A percentile compares a stretch with the other conserved stretches of the same genome.
Evolutionary conservation across 1,284 basidiomycete species (phyloP).

Genomic region (Leccinum laetum): DNA sequence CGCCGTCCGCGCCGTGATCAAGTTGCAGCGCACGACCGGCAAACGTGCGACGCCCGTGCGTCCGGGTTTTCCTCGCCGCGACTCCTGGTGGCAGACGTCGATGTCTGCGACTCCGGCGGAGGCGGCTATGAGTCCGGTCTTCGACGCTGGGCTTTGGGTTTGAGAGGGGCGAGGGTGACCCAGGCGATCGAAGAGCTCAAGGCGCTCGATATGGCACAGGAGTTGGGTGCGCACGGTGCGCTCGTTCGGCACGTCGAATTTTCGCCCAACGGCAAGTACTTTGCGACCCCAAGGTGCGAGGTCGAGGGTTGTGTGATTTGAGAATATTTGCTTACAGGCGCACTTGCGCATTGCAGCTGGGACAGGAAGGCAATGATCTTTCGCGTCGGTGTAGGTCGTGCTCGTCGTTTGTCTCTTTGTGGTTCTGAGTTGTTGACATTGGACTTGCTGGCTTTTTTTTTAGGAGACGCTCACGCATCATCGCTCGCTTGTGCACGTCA

Average conservation of each 20-base stretch:
- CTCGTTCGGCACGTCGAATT: conserved; percentile 40
- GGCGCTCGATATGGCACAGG: conserved; percentile 54
- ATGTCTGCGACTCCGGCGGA: conserved; percentile 17
- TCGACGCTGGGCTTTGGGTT: conserved; percentile 37
- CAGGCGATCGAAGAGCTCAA: conserved; percentile 57
- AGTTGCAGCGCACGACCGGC: conserved; percentile 30
- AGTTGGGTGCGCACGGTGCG: conserved; percentile 34
- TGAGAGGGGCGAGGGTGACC: conserved; percentile 53
- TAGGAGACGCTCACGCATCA: too few species aligned
- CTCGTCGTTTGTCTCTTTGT: too few species aligned
- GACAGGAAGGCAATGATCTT: conserved; percentile 61
- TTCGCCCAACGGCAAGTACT: conserved; percentile 37
- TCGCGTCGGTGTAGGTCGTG: too few species aligned
- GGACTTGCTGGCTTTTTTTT: too few species aligned
- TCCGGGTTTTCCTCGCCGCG: conserved; percentile 25
- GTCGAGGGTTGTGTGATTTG: neutral
- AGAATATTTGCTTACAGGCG: conserved; percentile 5
- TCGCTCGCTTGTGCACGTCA: too few species aligned
- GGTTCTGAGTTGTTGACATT: too few species aligned
- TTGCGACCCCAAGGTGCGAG: conserved; percentile 36
- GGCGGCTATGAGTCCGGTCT: conserved; percentile 33
- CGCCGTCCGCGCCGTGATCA: conserved; percentile 31
- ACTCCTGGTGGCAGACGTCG: conserved; percentile 31
- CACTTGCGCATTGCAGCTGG: conserved; percentile 48
- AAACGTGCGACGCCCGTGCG: conserved; percentile 17